A percentile compares a stretch with the other conserved stretches of the same genome.
These are phyloP conservation scores for Globisporangium parvum DNA, from an alignment of 352 stramenopile species.

Conservation along the genomic window DNA sequence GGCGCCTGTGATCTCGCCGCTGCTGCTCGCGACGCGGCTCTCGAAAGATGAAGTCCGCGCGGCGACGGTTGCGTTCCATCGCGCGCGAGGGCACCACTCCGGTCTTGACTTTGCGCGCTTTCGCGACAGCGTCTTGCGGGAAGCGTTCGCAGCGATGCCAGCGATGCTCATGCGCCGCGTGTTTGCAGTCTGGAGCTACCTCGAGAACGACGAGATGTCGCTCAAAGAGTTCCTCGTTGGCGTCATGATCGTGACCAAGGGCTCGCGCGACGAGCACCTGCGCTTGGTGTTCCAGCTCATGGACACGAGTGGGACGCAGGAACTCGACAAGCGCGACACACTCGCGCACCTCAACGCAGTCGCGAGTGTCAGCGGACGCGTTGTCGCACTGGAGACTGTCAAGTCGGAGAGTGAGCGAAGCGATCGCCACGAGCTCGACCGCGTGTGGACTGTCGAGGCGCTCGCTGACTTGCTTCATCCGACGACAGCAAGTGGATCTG, in stretches of 20 bases:
- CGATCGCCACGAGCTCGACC: not conserved
- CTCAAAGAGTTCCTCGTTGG: conserved; percentile 34
- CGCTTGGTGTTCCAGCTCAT: conserved; percentile 37
- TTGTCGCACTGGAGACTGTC: conserved; percentile 19
- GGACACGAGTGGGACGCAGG: conserved; percentile 9
- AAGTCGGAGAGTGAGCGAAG: not conserved
- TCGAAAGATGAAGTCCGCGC: conserved; percentile 19
- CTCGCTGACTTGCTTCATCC: conserved; percentile 18
- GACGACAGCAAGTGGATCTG: not conserved
- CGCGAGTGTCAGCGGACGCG: not conserved
- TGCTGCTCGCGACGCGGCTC: conserved; percentile 19
- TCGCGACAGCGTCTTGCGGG: conserved; percentile 27
- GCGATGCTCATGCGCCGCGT: conserved; percentile 21
- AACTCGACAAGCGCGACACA: conserved; percentile 22
- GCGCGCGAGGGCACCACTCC: conserved; percentile 27
- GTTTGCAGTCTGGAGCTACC: conserved; percentile 32
- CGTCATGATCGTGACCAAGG: conserved; percentile 22
- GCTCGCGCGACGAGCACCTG: conserved; percentile 38
- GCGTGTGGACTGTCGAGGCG: conserved; percentile 13
- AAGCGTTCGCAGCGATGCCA: conserved; percentile 29
- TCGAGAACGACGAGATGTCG: conserved; percentile 14
- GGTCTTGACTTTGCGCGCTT: conserved; percentile 27
- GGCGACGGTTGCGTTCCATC: conserved; percentile 30
- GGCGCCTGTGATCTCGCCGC: conserved; percentile 19
- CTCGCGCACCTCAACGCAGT: conserved; percentile 19